phyloP scores from a whole-genome alignment of 1,284 basidiomycete genomes.

The Caloboletus inedulis region DNA sequence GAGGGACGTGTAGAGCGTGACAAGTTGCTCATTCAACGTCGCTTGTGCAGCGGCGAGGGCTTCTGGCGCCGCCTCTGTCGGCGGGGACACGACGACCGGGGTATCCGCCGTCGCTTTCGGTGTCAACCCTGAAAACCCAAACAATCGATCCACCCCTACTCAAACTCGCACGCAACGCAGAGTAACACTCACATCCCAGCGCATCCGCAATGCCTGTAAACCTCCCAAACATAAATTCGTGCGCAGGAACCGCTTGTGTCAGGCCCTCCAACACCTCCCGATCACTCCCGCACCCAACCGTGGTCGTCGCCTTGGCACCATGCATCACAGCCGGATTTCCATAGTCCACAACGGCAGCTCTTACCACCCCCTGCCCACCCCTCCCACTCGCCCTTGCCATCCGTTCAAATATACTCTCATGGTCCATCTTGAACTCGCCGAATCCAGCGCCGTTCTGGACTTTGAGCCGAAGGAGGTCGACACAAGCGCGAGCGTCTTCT shows the following conservation, averaged over 20 bases:
- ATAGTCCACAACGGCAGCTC: constrained; percentile 77
- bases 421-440: constrained; percentile 81
- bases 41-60: constrained; percentile 39
- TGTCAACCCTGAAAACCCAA: constrained; percentile 51
- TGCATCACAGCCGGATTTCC: constrained; percentile 81
- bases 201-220: constrained; percentile 74
- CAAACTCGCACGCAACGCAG: neutral
- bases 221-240: constrained; percentile 80
- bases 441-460: constrained; percentile 74
- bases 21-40: constrained; percentile 60
- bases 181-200: constrained; percentile 65
- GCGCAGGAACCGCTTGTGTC: constrained; percentile 54
- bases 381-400: constrained; percentile 55
- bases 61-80: constrained; percentile 36
- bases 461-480: constrained; percentile 81
- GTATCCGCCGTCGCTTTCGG: constrained; percentile 44
- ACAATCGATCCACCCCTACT: neutral
- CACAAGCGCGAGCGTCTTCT: constrained; percentile 85
- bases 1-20: constrained; percentile 61
- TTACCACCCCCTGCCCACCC: constrained; percentile 44
- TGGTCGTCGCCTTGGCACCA: constrained; percentile 75
- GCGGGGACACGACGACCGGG: constrained; percentile 27
- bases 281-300: constrained; percentile 70
- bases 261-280: constrained; percentile 71
- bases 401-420: constrained; percentile 83